Base-by-base conservation (phyloP, 2,329 filamentous ascomycete species). In the Fusarium pseudoanthophilum region DNA sequence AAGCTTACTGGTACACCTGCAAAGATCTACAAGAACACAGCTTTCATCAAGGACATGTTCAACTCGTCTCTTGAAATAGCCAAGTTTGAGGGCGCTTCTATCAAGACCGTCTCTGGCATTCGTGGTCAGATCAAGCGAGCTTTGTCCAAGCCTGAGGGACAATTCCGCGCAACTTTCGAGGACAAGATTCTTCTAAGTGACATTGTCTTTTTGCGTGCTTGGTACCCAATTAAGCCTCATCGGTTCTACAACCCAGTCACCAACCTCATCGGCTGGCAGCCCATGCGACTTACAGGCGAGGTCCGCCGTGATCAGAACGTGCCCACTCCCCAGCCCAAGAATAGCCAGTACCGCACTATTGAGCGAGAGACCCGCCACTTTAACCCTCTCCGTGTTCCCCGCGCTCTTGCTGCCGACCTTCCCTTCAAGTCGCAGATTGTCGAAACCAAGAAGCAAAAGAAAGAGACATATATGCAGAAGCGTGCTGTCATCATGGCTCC, bases 1-100 rank as follows among this genome's bases (percentile, higher is more conserved):
- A 99, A 99, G 83, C 89, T 99, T 55, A 98, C 95, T 1, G 96
- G 96, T 68, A 88, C 90, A 53, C 95, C 96, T 3, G 97, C 96
- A 88, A 98, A 98, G 85, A 97, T 98, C 83, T 98, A 97, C 90
- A 97, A 97, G 84, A 99, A 99, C 85, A 99, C 96, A 0, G 95
- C 96, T 43, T 99, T 99, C 81, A 95, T 99, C 85, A 97, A 96
- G 83, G 94, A 97, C 84, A 99, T 99, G 96, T 99, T 99, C 87
- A 95, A 90, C 80, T 92, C 92, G 2, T 88, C 94, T 0, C 91
- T 99, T 46, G 96, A 99, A 81, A 96, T 99, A 74, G 95, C 96
- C 78, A 99, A 98, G 81, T 99, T 99, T 79, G 96, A 99, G 85
- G 96, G 96, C 65, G 96, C 96, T 15, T 91, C 93, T 63, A 95